Evolutionary conservation across 139 green algal species (phyloP).

Genomic region (Tetratostichococcus sp.): DNA sequence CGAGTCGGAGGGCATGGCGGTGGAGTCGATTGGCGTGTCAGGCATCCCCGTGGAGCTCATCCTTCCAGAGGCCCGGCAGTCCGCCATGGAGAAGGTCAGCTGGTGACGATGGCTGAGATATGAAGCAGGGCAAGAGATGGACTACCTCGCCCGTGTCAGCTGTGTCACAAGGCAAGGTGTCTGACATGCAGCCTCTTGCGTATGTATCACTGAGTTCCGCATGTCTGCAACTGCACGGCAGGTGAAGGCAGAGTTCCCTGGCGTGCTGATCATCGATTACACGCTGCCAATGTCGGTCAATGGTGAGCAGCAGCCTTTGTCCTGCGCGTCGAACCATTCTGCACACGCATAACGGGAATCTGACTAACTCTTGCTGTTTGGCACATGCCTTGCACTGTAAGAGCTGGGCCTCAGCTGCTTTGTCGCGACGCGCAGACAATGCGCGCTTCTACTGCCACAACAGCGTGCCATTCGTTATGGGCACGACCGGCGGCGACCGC

Average conservation of each 20-base stretch:
- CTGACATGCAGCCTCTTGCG: too few relatives aligned
- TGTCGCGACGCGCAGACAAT: too few relatives aligned
- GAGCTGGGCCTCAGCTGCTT: too few relatives aligned
- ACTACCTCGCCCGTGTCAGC: too few relatives aligned
- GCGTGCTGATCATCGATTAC: slow-evolving; percentile 94
- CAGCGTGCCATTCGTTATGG: slow-evolving; percentile 95
- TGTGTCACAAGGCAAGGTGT: too few relatives aligned
- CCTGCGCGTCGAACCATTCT: too few relatives aligned
- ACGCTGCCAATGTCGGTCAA: slow-evolving; percentile 87
- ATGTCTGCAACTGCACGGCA: not conserved
- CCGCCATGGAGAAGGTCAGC: slow-evolving; percentile 30
- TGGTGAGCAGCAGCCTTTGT: too few relatives aligned
- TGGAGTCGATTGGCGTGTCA: slow-evolving; percentile 53
- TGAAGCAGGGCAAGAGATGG: too few relatives aligned
- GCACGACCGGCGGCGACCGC: slow-evolving; percentile 94
- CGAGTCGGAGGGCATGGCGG: slow-evolving; percentile 41
- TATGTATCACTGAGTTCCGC: not conserved
- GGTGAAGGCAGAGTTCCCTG: slow-evolving; percentile 57
- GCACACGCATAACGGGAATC: too few relatives aligned
- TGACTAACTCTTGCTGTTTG: too few relatives aligned
- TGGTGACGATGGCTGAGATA: too few relatives aligned
- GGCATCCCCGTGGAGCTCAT: slow-evolving; percentile 62
- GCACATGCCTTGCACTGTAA: too few relatives aligned
- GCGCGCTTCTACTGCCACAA: slow-evolving; percentile 79
- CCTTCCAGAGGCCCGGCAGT: slow-evolving; percentile 34